Conservation (phyloP, 371 early-diverging fungal genomes). For the Chytridiales sp. region DNA sequence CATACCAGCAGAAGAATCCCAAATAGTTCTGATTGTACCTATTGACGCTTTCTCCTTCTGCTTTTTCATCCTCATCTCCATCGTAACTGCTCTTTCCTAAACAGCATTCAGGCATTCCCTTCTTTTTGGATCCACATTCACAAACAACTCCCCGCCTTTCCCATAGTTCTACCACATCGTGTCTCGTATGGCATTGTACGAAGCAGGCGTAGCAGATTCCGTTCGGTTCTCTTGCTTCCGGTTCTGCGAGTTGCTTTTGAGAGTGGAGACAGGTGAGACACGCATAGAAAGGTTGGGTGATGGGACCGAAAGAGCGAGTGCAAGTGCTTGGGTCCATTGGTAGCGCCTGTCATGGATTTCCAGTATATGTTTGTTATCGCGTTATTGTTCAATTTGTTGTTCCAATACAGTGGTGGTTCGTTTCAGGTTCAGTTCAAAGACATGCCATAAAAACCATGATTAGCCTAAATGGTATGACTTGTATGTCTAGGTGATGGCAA, state of each 20-base stretch:
- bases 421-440: not conserved
- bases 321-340: too few relatives aligned
- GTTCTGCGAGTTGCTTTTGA: conserved; percentile 12
- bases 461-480: not conserved
- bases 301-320: too few relatives aligned
- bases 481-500: conserved; percentile 49
- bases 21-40: conserved; percentile 76
- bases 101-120: too few relatives aligned
- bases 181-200: conserved; percentile 64
- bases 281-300: conserved; percentile 79
- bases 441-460: not conserved
- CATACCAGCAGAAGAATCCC: conserved; percentile 72
- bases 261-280: conserved; percentile 72
- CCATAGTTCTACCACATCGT: conserved; percentile 66
- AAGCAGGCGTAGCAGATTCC: conserved; percentile 44
- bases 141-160: not conserved
- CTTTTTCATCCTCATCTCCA: conserved; percentile 56
- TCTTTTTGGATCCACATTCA: conserved; percentile 22
- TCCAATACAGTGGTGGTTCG: conserved; percentile 76
- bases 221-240: not conserved
- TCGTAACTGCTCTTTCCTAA: conserved; percentile 28
- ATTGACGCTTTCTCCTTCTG: too few relatives aligned
- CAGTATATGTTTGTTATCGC: too few relatives aligned
- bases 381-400: too few relatives aligned
- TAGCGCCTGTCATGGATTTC: too few relatives aligned